Percentiles rank a stretch among this genome's conserved stretches.
Conservation (phyloP, 805 yeast genomes). For the Yamadazyma paraphyllophila region DNA sequence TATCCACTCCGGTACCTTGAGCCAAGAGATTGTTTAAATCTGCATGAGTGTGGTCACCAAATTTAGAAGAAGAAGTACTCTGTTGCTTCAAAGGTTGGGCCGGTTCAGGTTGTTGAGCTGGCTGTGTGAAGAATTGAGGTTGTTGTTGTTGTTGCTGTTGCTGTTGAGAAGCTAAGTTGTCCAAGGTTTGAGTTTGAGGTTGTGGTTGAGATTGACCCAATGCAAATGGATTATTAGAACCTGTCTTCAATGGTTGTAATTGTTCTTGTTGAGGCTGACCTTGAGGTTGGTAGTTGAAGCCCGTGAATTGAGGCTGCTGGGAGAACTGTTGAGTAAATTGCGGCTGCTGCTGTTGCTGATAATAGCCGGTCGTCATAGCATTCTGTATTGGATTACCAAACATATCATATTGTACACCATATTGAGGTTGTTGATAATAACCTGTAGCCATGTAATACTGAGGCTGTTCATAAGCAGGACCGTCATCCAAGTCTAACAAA, state of each 20-base stretch:
- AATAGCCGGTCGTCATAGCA: conserved; percentile 55
- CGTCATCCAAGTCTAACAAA: conserved; percentile 53
- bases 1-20: conserved; percentile 88
- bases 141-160: conserved; percentile 26
- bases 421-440: conserved; percentile 31
- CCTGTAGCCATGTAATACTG: conserved; percentile 47
- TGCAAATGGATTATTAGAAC: conserved; percentile 80
- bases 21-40: conserved; percentile 78
- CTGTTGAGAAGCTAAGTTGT: conserved; percentile 16
- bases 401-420: conserved; percentile 53
- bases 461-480: conserved; percentile 18
- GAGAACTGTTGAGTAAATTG: conserved; percentile 26
- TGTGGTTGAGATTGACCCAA: conserved; percentile 25
- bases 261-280: conserved; percentile 28
- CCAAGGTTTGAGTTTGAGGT: conserved; percentile 22
- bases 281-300: conserved; percentile 27
- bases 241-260: conserved; percentile 60
- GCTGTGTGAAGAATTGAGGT: conserved; percentile 27
- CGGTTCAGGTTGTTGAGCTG: conserved; percentile 10
- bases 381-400: conserved; percentile 64
- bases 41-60: conserved; percentile 45
- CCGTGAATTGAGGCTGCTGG: conserved; percentile 30
- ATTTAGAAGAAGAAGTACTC: conserved; percentile 33
- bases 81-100: conserved; percentile 33
- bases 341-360: conserved; percentile 36